Conservation (phyloP, 2,329 filamentous ascomycete genomes). For the Botryosphaeria dothidea region DNA sequence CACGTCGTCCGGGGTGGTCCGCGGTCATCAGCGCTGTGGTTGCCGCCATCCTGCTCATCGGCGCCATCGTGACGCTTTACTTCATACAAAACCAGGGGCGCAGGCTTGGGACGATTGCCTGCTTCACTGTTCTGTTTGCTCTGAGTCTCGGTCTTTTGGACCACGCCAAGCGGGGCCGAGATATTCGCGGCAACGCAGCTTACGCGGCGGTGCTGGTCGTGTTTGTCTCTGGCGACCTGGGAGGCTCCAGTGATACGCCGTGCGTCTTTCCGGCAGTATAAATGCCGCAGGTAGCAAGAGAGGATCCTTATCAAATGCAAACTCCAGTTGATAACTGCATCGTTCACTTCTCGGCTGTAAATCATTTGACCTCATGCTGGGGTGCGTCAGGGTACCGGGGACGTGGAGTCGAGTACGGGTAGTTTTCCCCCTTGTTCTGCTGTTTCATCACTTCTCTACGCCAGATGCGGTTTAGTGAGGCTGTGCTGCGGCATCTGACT, state of each 20-base stretch:
- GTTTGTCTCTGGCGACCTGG: constrained; percentile 21
- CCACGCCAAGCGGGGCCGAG: constrained; percentile 26
- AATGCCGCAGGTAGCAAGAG: too few relatives aligned
- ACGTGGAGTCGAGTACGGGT: too few relatives aligned
- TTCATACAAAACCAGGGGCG: not conserved
- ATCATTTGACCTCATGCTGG: too few relatives aligned
- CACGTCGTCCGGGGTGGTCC: not conserved
- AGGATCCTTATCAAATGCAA: too few relatives aligned
- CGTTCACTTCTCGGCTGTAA: too few relatives aligned
- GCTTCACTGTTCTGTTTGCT: constrained; percentile 26
- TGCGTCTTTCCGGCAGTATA: too few relatives aligned
- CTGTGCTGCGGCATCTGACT: too few relatives aligned
- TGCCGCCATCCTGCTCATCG: not conserved
- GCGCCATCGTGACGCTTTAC: not conserved
- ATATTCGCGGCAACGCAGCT: constrained; percentile 30
- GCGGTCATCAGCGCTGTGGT: not conserved
- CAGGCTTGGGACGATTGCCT: not conserved
- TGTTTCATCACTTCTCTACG: too few relatives aligned
- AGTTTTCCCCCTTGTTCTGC: too few relatives aligned
- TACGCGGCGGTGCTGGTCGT: constrained; percentile 29
- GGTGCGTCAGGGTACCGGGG: too few relatives aligned
- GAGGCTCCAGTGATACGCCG: not conserved
- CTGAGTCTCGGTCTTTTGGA: constrained; percentile 25
- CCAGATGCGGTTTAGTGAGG: too few relatives aligned
- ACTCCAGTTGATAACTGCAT: too few relatives aligned